A percentile compares a stretch with the other conserved stretches of the same genome.
These are phyloP conservation scores for Rhizophora apiculata DNA, from an alignment of 345 rosid genomes.

Conservation along the genomic window DNA sequence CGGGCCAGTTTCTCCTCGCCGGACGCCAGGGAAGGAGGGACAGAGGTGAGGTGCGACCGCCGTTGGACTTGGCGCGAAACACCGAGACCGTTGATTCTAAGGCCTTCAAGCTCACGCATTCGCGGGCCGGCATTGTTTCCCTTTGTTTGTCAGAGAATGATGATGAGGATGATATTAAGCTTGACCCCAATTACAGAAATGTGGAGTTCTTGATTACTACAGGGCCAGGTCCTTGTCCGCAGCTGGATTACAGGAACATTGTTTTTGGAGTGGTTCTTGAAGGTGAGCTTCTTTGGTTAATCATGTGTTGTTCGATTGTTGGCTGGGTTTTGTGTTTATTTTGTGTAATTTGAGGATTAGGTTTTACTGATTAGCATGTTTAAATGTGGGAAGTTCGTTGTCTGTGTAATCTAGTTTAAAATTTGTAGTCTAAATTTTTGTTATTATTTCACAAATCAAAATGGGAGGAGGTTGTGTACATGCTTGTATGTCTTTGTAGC, in stretches of 20 bases:
- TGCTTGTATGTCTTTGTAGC: no score
- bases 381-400: no score
- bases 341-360: neutral
- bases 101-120: constrained; percentile 58
- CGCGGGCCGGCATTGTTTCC: constrained; percentile 67
- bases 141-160: constrained; percentile 81
- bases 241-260: constrained; percentile 70
- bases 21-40: constrained; percentile 72
- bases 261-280: constrained; percentile 85
- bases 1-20: constrained; percentile 73
- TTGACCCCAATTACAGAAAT: constrained; percentile 68
- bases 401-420: no score
- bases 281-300: constrained; percentile 39
- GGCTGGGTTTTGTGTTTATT: neutral
- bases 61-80: constrained; percentile 47
- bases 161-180: constrained; percentile 67
- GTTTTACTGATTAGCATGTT: no score
- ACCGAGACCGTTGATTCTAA: constrained; percentile 64
- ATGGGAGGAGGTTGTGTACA: no score
- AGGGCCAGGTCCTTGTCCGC: constrained; percentile 87
- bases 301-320: neutral
- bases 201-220: constrained; percentile 89
- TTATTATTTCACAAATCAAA: no score
- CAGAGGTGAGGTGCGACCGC: constrained; percentile 50
- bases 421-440: no score